phyloP scores from a whole-genome alignment of 1,284 basidiomycete species.

The Rhodotorula sp. region DNA sequence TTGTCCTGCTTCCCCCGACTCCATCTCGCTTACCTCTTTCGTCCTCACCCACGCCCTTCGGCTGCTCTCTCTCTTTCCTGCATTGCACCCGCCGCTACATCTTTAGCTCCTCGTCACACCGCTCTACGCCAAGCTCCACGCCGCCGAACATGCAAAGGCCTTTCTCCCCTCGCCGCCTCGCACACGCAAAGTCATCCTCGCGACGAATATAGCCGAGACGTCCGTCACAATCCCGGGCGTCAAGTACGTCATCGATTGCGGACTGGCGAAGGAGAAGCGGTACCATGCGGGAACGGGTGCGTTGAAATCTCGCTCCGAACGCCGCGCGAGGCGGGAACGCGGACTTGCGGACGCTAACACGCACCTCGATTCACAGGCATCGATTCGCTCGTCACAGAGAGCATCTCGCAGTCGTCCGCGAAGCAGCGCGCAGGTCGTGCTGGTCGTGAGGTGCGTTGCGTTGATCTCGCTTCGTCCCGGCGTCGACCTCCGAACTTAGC shows the following conservation, averaged over 20 bases:
- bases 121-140: slow-evolving; percentile 80
- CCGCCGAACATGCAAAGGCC: slow-evolving; percentile 72
- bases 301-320: neutral
- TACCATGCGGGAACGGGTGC: slow-evolving; percentile 53
- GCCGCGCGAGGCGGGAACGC: neutral
- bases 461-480: slow-evolving; percentile 10
- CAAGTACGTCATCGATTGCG: slow-evolving; percentile 90
- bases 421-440: slow-evolving; percentile 87
- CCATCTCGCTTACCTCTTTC: neutral
- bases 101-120: slow-evolving; percentile 68
- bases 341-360: neutral
- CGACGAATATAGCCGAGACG: slow-evolving; percentile 97
- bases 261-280: slow-evolving; percentile 92
- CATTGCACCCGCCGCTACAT: neutral
- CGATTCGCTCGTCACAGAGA: slow-evolving; percentile 78
- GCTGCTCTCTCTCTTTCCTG: neutral
- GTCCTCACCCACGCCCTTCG: too few relatives aligned
- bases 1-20: neutral
- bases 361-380: slow-evolving; percentile 59
- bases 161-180: slow-evolving; percentile 64
- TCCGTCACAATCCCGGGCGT: slow-evolving; percentile 96
- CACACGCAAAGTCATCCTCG: slow-evolving; percentile 83
- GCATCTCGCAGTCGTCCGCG: slow-evolving; percentile 84
- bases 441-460: slow-evolving; percentile 70
- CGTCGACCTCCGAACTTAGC: slow-evolving; percentile 25